Evolutionary conservation across 306 rosid species (phyloP), one percentile per base, ranked within the genome.

Genomic region (Lathyrus sativus): DNA sequence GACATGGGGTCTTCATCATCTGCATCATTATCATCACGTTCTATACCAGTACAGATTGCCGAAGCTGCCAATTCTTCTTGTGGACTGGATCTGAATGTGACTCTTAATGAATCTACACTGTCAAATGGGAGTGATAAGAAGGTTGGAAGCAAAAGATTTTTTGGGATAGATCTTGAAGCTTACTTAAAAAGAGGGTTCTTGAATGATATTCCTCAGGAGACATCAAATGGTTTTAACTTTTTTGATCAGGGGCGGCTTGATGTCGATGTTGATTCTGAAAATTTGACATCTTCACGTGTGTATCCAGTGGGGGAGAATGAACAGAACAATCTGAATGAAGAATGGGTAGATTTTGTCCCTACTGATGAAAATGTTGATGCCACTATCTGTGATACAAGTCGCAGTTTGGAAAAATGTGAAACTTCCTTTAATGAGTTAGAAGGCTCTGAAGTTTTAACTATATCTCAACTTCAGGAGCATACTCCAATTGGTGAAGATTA

Each of bases 291-390:
- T 66, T 46, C 42, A 44, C 76, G 51, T 62, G 50, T 42, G 35
- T 77, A 51, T 64, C 73, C 50, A 38, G 76, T 76, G 71, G 18
- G 39, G 72, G 77, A 46, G 75, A 62, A 56, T 51, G 73, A 72
- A 56, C 63, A 38, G 62, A 55, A 70, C 39, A 9, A 29, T 65
- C 51, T 57, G 26, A 68, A 9, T 59, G 51, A 61, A 56, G 81
- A 74, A 28, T 53, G 39, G 77, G 28, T 65, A 11, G 74, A 66
- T 71, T 65, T 72, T 56, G 41, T 45, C 74, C 60, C 68, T 38
- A 29, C 46, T 22, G 66, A 56, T 66, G 60, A 73, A 71, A 35
- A 44, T 48, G 15, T 22, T 53, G 60, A 67, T 76, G 38, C 29
- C 48, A 42, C 48, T 57, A 9, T 14, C 24, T 19, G 4, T 53